Base-by-base conservation (phyloP, 164 flowering plant species). In the Tetrastigma voinierianum region DNA sequence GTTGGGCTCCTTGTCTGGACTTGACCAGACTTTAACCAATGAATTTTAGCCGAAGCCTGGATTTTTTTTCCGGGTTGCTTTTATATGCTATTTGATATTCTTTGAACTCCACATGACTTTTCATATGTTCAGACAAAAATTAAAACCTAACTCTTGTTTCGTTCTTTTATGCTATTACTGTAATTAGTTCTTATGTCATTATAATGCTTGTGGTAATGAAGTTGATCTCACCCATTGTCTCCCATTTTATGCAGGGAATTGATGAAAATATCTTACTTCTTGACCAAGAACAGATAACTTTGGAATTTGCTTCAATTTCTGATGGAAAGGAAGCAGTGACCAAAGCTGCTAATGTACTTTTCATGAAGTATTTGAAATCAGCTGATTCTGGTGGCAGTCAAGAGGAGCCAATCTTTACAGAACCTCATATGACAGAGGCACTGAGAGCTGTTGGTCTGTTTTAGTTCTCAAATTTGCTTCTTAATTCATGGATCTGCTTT, bases 261-360 rank as follows among this genome's bases (percentile, higher is more conserved):
- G 66, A 67, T 67, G 80, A 60, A 46, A 62, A 51, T 15, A 69
- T 56, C 51, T 57, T 49, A 16, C 51, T 52, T 59, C 59, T 56
- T 52, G 72, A 76, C 54, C 57, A 61, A 57, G 70, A 80, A 18
- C 64, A 67, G 21, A 64, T 84, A 70, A 78, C 68, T 20, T 14
- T 92, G 73, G 97, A 96, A 69, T 86, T 90, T 66, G 70, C 78
- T 76, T 89, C 97, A 44, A 57, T 66, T 47, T 72, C 85, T 67
- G 96, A 93, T 83, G 91, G 93, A 44, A 93, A 87, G 80, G 91
- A 83, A 81, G 96, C 90, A n/a, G 77, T 83, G 17, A 86, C 82
- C 8, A 87, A 81, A 81, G 98, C 98, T 25, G 95, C 95, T 45
- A 87, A 85, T 61, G 68, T 70, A 66, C 82, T 93, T 20, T 86